A percentile compares a stretch with the other conserved stretches of the same genome.
Evolutionary conservation across 1,284 basidiomycete species (phyloP).

Genomic region (Schizophyllum amplum): DNA sequence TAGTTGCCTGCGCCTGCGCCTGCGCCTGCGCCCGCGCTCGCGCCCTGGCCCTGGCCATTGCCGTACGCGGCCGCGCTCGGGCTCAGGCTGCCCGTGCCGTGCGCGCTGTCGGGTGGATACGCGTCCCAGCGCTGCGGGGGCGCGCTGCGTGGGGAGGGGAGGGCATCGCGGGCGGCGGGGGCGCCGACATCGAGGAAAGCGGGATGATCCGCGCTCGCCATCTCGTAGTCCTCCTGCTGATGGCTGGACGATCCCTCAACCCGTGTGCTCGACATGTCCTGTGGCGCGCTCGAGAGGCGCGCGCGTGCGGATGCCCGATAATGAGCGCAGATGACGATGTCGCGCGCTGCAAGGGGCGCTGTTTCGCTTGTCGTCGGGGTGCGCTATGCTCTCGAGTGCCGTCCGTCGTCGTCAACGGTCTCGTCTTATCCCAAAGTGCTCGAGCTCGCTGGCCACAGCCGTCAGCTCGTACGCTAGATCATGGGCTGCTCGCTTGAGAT

Average conservation of each 20-base stretch:
- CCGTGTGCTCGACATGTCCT: background rate
- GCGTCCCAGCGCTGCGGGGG: background rate
- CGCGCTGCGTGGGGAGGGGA: background rate
- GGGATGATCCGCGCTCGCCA: background rate
- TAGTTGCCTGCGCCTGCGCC: too few species aligned
- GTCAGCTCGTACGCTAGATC: background rate
- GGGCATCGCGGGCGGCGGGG: background rate
- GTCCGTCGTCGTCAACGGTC: background rate
- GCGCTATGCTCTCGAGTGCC: too few species aligned
- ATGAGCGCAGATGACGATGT: background rate
- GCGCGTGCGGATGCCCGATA: background rate
- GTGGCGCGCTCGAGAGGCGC: background rate
- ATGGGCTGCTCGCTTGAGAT: background rate
- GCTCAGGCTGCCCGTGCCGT: background rate
- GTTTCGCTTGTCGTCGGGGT: too few species aligned
- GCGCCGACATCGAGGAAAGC: background rate
- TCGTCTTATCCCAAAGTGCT: background rate
- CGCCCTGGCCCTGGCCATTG: too few species aligned
- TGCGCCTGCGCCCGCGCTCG: too few species aligned
- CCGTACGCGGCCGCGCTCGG: background rate
- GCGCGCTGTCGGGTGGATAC: background rate
- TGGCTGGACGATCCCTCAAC: background rate
- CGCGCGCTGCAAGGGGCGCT: too few species aligned
- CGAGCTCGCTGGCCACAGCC: background rate
- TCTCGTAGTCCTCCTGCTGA: background rate